Percentiles rank a stretch among this genome's conserved stretches.
These are phyloP conservation scores for Myxozyma sirexii DNA, from an alignment of 805 yeast genomes.

Conservation along the genomic window DNA sequence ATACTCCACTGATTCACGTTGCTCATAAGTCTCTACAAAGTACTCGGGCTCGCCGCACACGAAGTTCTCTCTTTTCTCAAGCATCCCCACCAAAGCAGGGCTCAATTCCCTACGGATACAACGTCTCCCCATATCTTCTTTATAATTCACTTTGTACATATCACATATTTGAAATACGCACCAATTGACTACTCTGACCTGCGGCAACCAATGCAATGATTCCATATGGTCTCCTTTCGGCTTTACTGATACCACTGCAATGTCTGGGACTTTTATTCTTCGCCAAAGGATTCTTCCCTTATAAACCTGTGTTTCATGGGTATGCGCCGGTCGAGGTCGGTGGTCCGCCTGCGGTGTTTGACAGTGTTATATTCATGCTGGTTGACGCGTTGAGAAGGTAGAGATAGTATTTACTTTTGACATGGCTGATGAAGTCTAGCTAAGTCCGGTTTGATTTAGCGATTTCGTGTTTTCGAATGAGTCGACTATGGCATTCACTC, in stretches of 20 bases:
- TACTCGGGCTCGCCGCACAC: too few species aligned
- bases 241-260: conserved; percentile 43
- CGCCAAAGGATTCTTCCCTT: conserved; percentile 86
- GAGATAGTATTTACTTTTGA: background rate
- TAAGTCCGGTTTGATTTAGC: conserved; percentile 39
- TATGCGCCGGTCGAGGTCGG: conserved; percentile 43
- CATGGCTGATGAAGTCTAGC: background rate
- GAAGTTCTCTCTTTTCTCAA: too few species aligned
- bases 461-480: conserved; percentile 74
- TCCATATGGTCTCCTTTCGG: conserved; percentile 9
- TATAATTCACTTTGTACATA: too few species aligned
- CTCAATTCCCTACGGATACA: too few species aligned
- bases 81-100: too few species aligned
- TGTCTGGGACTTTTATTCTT: conserved; percentile 62
- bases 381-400: conserved; percentile 81
- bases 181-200: too few species aligned
- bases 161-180: background rate
- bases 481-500: conserved; percentile 71
- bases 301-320: conserved; percentile 77
- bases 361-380: conserved; percentile 75
- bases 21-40: too few species aligned
- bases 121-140: too few species aligned
- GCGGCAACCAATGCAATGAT: conserved; percentile 7
- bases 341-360: conserved; percentile 52
- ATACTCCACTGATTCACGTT: too few species aligned